Base-by-base conservation (phyloP, 768 basidiomycete genomes). In the Tricholoma matsutake region DNA sequence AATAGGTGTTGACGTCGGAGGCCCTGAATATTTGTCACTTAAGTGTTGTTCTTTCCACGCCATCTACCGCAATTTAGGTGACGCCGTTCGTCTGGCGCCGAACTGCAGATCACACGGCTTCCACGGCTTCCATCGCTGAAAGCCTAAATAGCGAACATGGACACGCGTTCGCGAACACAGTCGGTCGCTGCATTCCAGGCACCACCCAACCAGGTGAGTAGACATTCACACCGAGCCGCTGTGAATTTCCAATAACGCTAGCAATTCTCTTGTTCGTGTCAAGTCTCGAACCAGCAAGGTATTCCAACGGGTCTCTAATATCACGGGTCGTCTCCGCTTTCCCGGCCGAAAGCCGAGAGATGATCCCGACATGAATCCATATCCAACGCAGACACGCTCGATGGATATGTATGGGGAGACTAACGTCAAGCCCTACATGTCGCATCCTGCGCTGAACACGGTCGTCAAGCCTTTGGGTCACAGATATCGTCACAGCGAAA, bases 401-500 rank as follows among this genome's bases (percentile, higher is more conserved):
- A 16, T 61, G 51, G 45, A 52, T 4, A 37, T 49, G 8, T 43
- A 37, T 16, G 55, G 57, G 64, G 61, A 71, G 34, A 68, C 68
- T 56, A 55, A 56, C 10, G 59, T 64, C 34, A 82, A 81, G 61
- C 78, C 79, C 6, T 81, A 76, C 69, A 79, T 80, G 78, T 80
- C 79, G 10, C 79, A 81, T 56, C 79, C 81, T 1, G 66, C 73
- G 56, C 73, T 80, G 4, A 64, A 60, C 58, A 62, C 65, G 45
- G 61, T 52, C 43, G 58, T 64, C 29, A 68, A 69, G 34, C 65
- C 64, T 18, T 62, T 67, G 57, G 60, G 45, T 6, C 39, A 61
- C 39, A 62, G 54, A 22, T 61, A 64, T 28, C 60, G 64, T 20
- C 67, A 71, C 54, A 67, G 65, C 11, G 69, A 70, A 49, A 65